Conservation (phyloP, 768 basidiomycete species). For the Lactarius trivialis region DNA sequence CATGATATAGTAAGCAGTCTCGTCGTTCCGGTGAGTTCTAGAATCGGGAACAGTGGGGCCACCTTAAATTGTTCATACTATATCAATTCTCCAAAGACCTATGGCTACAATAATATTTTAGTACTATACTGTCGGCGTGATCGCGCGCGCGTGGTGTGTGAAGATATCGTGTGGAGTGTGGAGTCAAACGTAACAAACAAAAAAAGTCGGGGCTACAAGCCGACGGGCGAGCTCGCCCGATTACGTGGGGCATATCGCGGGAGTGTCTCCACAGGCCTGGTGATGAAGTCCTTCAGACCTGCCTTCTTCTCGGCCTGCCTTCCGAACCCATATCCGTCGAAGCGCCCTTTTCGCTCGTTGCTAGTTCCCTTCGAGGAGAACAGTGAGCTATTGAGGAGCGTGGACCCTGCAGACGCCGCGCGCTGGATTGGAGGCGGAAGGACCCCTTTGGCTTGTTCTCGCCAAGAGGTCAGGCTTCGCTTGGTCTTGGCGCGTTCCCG, state of each 20-base stretch:
- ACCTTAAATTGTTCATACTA: neutral
- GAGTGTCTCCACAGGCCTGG: conserved; percentile 17
- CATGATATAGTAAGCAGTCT: neutral
- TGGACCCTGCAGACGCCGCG: conserved; percentile 16
- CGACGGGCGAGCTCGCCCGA: conserved; percentile 22
- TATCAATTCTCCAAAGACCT: neutral
- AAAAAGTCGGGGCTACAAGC: neutral
- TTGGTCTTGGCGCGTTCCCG: conserved; percentile 53
- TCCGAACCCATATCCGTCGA: conserved; percentile 67
- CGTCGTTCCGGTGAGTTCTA: neutral
- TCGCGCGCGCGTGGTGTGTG: neutral
- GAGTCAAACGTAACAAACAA: neutral
- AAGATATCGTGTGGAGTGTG: neutral
- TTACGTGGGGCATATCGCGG: conserved; percentile 29
- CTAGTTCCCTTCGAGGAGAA: conserved; percentile 12
- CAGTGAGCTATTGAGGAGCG: conserved; percentile 4
- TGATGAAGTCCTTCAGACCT: conserved; percentile 44
- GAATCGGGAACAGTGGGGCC: neutral
- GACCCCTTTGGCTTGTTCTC: conserved; percentile 28
- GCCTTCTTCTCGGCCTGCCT: conserved; percentile 72
- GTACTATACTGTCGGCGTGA: neutral
- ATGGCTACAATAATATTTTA: conserved; percentile 13
- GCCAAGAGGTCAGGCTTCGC: conserved; percentile 61
- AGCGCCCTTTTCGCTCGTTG: conserved; percentile 3
- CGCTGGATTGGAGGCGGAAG: conserved; percentile 21